Conservation (phyloP, 345 rosid species). For the Eucalyptus tenuipes region DNA sequence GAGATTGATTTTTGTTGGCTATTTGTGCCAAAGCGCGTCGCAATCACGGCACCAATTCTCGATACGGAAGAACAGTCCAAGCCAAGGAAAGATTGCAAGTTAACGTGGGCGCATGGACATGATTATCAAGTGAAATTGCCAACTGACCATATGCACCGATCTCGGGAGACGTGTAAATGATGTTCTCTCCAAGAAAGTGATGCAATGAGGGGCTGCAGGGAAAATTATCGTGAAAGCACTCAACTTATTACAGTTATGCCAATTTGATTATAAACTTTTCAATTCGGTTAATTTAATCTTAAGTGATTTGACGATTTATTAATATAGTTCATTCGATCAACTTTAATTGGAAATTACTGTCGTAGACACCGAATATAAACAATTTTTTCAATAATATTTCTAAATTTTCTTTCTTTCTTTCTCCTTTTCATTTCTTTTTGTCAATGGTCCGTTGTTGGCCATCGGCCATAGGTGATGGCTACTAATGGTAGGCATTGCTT, state of each 20-base stretch:
- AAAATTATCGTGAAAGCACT: no score
- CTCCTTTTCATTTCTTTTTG: no score
- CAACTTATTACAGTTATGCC: accelerated
- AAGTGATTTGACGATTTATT: not conserved
- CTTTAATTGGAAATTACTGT: accelerated
- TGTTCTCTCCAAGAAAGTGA: not conserved
- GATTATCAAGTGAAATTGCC: not conserved
- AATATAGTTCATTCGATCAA: accelerated
- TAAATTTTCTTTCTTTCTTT: no score
- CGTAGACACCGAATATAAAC: accelerated
- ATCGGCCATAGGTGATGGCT: no score
- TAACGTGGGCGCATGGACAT: not conserved
- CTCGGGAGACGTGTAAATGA: not conserved
- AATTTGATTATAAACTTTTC: no score
- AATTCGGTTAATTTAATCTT: no score
- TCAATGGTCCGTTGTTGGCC: accelerated
- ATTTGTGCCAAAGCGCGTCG: not conserved
- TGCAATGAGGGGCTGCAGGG: not conserved
- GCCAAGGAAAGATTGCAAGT: not conserved
- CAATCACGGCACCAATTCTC: not conserved
- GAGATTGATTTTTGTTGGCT: not conserved
- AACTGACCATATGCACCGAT: not conserved
- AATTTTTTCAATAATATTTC: no score
- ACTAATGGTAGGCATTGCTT: no score
- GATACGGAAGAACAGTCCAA: not conserved